Conservation (phyloP, 2,329 filamentous ascomycete species). For the Xylogone sp. region DNA sequence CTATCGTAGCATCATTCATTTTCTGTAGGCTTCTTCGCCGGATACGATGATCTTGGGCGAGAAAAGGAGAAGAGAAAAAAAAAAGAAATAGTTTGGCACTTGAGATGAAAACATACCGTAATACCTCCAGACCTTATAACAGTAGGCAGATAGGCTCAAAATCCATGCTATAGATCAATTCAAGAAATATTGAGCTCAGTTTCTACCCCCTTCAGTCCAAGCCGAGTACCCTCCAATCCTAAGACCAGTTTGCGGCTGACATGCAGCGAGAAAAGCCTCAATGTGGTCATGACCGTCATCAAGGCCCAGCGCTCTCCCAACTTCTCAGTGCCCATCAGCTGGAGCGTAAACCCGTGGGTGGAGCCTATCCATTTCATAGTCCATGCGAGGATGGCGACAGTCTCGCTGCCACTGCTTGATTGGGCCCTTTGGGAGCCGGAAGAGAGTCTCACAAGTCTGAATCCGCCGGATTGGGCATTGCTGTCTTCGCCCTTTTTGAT, state of each 20-base stretch:
- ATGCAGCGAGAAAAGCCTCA: slow-evolving; percentile 9
- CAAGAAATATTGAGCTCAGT: background rate
- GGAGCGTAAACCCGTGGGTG: slow-evolving; percentile 9
- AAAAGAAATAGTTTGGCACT: background rate
- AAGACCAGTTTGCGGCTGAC: background rate
- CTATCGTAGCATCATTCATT: too few relatives aligned
- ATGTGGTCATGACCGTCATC: slow-evolving; percentile 8
- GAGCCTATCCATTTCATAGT: slow-evolving; percentile 9
- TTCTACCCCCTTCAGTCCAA: background rate
- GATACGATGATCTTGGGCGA: background rate
- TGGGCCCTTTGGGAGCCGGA: background rate
- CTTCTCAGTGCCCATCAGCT: slow-evolving; percentile 4
- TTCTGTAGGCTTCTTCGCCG: too few relatives aligned
- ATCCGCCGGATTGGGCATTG: slow-evolving; percentile 5
- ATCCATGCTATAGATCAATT: background rate
- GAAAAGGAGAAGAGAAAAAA: too few relatives aligned
- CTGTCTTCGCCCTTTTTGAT: slow-evolving; percentile 10
- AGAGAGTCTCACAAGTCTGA: background rate
- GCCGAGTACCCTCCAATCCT: background rate
- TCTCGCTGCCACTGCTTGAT: slow-evolving; percentile 2
- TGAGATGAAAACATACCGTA: background rate
- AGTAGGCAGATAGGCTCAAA: background rate
- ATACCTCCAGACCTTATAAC: background rate
- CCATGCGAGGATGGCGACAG: slow-evolving; percentile 10
- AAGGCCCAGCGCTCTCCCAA: slow-evolving; percentile 10